Conservation (phyloP, 129 eudicot genomes). For the Gnaphalium uliginosum region DNA sequence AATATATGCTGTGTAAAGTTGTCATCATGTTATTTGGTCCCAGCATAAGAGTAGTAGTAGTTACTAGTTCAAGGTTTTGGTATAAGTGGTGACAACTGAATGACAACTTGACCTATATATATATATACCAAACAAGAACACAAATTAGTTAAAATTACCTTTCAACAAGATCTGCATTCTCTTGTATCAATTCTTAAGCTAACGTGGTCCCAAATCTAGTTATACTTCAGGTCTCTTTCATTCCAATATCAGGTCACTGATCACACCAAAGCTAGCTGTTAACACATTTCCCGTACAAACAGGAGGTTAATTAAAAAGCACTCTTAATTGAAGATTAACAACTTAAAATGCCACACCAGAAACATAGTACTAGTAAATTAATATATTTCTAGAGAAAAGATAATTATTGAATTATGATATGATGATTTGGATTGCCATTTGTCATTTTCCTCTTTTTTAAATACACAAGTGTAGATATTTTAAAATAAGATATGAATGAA, state of each 20-base stretch:
- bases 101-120: background rate
- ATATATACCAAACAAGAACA: background rate
- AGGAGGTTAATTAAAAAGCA: background rate
- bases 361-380: background rate
- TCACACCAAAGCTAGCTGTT: background rate
- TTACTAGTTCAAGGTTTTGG: background rate
- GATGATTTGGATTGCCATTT: slow-evolving; percentile 17
- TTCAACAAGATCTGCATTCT: background rate
- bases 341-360: background rate
- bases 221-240: background rate
- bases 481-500: slow-evolving; percentile 13
- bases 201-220: background rate
- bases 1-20: no score
- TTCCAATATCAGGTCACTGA: background rate
- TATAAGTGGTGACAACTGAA: background rate
- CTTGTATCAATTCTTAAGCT: background rate
- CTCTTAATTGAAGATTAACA: background rate
- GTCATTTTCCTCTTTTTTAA: slow-evolving; percentile 24
- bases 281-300: background rate
- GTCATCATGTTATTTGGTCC: background rate
- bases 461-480: slow-evolving; percentile 18
- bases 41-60: background rate
- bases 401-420: background rate
- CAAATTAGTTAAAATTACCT: background rate
- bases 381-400: background rate